phyloP scores from a whole-genome alignment of 495 filamentous ascomycete species.

The Astrothelium macrocarpum region DNA sequence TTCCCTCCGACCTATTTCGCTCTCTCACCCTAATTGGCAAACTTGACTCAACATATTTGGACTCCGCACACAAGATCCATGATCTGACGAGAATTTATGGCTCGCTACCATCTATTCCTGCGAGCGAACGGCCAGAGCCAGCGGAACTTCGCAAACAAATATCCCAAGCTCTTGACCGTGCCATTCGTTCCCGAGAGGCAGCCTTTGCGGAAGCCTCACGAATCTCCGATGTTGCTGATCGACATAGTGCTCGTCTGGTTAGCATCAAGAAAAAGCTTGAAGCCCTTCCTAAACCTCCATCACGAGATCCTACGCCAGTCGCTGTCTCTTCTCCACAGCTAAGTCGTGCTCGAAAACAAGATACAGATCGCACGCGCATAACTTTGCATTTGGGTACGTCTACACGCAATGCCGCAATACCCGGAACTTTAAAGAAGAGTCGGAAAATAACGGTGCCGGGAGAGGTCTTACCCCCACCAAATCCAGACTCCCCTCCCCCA shows the following conservation, averaged over 20 bases:
- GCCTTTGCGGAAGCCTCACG: slow-evolving; percentile 75
- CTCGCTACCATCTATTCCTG: slow-evolving; percentile 51
- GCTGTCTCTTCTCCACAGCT: slow-evolving; percentile 38
- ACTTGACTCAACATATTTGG: slow-evolving; percentile 62
- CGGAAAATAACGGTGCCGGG: slow-evolving; percentile 38
- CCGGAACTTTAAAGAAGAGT: slow-evolving; percentile 22
- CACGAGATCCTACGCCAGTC: slow-evolving; percentile 55
- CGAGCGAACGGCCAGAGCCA: slow-evolving; percentile 43
- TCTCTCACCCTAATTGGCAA: slow-evolving; percentile 69
- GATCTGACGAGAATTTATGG: slow-evolving; percentile 65
- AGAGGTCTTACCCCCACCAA: slow-evolving; percentile 39
- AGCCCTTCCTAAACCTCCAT: slow-evolving; percentile 60
- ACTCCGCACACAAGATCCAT: slow-evolving; percentile 58
- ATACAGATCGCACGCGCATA: slow-evolving; percentile 33
- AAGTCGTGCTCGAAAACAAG: slow-evolving; percentile 27
- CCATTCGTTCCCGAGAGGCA: slow-evolving; percentile 64
- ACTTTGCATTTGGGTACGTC: slow-evolving; percentile 39
- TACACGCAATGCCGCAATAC: slow-evolving; percentile 16
- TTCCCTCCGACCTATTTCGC: slow-evolving; percentile 83
- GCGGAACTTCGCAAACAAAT: slow-evolving; percentile 63
- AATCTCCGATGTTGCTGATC: slow-evolving; percentile 65
- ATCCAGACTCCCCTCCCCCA: slow-evolving; percentile 33
- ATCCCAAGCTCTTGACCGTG: slow-evolving; percentile 61
- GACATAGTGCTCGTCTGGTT: slow-evolving; percentile 65
- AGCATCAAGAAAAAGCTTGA: slow-evolving; percentile 76